These are phyloP conservation scores for Fragilaria radians DNA, from an alignment of 108 stramenopile species.

Conservation along the genomic window DNA sequence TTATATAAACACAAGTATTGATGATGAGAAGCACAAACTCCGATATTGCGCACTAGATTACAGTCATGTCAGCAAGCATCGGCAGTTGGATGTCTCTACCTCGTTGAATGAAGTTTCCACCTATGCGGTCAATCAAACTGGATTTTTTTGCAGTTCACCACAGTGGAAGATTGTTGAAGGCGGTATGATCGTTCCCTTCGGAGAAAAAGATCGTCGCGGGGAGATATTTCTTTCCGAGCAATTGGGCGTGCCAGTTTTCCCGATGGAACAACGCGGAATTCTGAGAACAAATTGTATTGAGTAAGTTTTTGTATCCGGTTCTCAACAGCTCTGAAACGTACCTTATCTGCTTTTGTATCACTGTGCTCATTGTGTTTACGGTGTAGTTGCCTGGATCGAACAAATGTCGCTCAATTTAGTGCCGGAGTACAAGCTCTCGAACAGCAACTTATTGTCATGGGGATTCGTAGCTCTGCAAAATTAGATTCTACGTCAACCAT, in stretches of 20 bases:
- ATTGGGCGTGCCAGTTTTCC: conserved; percentile 78
- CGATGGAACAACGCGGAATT: conserved; percentile 94
- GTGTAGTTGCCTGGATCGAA: conserved; percentile 86
- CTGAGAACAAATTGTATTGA: conserved; percentile 98
- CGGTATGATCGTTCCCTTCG: conserved; percentile 70
- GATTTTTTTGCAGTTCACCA: conserved; percentile 89
- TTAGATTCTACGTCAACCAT: conserved; percentile 85
- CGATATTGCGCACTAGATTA: conserved; percentile 89
- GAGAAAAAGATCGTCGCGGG: conserved; percentile 33
- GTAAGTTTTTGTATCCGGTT: conserved; percentile 61
- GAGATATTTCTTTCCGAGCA: conserved; percentile 36
- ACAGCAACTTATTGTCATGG: conserved; percentile 91
- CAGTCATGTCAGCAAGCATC: conserved; percentile 83
- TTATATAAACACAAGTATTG: conserved; percentile 88
- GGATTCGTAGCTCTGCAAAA: conserved; percentile 70
- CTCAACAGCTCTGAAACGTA: too few species aligned
- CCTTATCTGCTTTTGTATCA: background rate
- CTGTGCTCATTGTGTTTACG: background rate
- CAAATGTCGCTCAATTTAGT: conserved; percentile 96
- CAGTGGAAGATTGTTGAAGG: conserved; percentile 77
- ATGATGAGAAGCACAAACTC: conserved; percentile 76
- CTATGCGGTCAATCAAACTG: conserved; percentile 91
- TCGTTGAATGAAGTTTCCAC: conserved; percentile 90
- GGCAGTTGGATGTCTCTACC: conserved; percentile 77
- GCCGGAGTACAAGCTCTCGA: conserved; percentile 91